Evolutionary conservation across 441 rosid genomes (phyloP).

Genomic region (Adansonia rubrostipa): DNA sequence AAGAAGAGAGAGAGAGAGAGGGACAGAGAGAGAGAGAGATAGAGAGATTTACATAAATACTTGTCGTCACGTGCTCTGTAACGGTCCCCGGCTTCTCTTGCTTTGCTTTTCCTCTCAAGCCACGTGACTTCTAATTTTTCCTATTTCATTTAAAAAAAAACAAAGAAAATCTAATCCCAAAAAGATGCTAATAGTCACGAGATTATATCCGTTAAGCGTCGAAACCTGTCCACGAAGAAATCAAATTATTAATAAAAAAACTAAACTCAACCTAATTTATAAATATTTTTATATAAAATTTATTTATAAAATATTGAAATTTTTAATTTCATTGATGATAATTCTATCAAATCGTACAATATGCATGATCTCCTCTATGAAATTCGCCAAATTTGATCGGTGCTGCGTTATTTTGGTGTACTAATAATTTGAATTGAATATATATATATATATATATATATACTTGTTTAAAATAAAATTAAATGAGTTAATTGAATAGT

Average conservation of each 20-base stretch:
- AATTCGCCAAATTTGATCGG: not conserved
- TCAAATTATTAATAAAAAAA: not conserved
- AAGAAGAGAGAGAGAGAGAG: not conserved
- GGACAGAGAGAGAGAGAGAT: no score
- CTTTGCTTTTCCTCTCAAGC: not conserved
- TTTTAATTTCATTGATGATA: no score
- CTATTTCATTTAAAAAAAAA: not conserved
- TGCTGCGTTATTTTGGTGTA: not conserved
- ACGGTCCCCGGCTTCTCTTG: not conserved
- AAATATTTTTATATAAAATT: no score
- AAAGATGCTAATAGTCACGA: not conserved
- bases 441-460: no score
- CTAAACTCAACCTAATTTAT: no score
- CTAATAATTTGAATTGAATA: not conserved
- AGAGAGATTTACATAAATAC: not conserved
- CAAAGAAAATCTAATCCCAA: not conserved
- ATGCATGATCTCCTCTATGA: no score
- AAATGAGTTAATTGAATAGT: no score
- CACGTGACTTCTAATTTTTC: not conserved
- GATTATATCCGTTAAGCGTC: no score
- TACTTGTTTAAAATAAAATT: not conserved
- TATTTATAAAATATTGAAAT: no score
- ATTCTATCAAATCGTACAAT: not conserved
- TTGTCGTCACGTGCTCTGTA: constrained; percentile 6
- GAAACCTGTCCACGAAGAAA: no score